phyloP scores from a whole-genome alignment of 805 yeast species.

The Suhomyces emberorum region DNA sequence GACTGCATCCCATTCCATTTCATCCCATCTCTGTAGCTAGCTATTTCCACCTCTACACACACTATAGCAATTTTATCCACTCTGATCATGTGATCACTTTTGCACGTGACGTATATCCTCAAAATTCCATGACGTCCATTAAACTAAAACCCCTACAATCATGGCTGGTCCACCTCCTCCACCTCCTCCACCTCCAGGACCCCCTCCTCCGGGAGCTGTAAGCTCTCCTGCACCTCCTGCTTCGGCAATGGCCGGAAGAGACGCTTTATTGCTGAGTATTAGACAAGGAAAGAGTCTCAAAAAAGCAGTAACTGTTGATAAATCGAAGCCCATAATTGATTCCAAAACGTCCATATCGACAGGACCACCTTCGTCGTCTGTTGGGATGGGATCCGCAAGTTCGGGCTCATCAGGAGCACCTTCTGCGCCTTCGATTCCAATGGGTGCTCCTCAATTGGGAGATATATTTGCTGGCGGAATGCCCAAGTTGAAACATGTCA shows the following conservation, averaged over 20 bases:
- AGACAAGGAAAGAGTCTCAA: conserved; percentile 51
- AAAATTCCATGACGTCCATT: neutral
- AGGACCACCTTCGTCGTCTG: conserved; percentile 10
- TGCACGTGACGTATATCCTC: neutral
- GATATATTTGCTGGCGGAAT: conserved; percentile 76
- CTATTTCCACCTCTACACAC: neutral
- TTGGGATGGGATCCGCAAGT: conserved; percentile 18
- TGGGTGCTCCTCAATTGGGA: conserved; percentile 51
- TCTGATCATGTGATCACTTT: neutral
- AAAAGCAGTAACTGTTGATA: conserved; percentile 44
- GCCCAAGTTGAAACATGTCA: conserved; percentile 56
- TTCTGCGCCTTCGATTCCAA: conserved; percentile 16
- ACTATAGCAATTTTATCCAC: neutral
- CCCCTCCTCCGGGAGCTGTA: conserved; percentile 24
- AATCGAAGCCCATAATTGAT: conserved; percentile 58
- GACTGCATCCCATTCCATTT: no score
- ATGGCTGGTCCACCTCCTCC: conserved; percentile 34
- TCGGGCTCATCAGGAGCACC: conserved; percentile 21
- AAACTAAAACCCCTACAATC: neutral
- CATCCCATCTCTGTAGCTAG: neutral
- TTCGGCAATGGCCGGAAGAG: conserved; percentile 28
- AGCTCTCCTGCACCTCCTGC: conserved; percentile 23
- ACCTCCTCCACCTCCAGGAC: conserved; percentile 28
- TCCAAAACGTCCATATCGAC: conserved; percentile 37
- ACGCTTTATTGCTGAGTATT: conserved; percentile 72